Percentiles rank a stretch among this genome's conserved stretches.
phyloP scores from a whole-genome alignment of 805 yeast species.

The Candida boidinii region DNA sequence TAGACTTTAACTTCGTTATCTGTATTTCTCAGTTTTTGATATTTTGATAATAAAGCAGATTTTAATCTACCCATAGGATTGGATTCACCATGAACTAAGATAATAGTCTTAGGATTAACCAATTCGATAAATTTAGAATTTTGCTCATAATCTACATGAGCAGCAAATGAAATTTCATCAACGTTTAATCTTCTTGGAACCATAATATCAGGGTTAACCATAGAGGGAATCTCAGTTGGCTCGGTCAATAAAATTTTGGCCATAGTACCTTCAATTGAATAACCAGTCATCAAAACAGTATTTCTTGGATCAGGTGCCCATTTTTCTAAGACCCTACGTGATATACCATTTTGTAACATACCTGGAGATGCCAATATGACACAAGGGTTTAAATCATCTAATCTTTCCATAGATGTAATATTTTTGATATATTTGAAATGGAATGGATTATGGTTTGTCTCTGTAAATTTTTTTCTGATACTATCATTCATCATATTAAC shows the following conservation, averaged over 20 bases:
- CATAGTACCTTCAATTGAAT: slow-evolving; percentile 97
- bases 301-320: slow-evolving; percentile 98
- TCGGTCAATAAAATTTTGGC: slow-evolving; percentile 85
- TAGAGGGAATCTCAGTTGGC: slow-evolving; percentile 84
- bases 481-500: slow-evolving; percentile 96
- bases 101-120: slow-evolving; percentile 77
- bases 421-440: slow-evolving; percentile 79
- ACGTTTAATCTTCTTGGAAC: slow-evolving; percentile 83
- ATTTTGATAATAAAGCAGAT: slow-evolving; percentile 84
- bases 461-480: slow-evolving; percentile 66
- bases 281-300: slow-evolving; percentile 84
- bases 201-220: slow-evolving; percentile 67
- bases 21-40: slow-evolving; percentile 71
- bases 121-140: slow-evolving; percentile 85
- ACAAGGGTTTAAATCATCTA: slow-evolving; percentile 92
- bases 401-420: slow-evolving; percentile 68
- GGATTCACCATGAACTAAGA: slow-evolving; percentile 94
- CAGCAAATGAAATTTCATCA: slow-evolving; percentile 98
- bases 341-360: slow-evolving; percentile 94
- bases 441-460: slow-evolving; percentile 81
- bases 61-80: slow-evolving; percentile 98
- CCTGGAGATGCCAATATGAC: slow-evolving; percentile 98
- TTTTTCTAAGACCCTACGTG: slow-evolving; percentile 81
- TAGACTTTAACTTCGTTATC: slow-evolving; percentile 85
- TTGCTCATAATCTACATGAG: slow-evolving; percentile 95